Base-by-base conservation (phyloP, 2,329 filamentous ascomycete species). In the Berkeleyomyces rouxiae region DNA sequence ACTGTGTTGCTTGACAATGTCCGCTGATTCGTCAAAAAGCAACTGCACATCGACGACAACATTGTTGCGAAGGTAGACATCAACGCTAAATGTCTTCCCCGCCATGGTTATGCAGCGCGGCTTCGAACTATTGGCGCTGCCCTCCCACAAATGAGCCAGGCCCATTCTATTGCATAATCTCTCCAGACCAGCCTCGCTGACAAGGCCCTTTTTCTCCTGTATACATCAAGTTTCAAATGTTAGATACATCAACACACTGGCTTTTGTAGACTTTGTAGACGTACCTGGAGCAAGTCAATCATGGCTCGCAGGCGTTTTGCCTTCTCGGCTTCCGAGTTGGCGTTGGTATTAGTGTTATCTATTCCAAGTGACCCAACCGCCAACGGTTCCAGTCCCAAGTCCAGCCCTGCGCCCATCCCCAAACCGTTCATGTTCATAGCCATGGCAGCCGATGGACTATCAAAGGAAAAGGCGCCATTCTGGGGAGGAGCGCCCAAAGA, bases 131-230 rank as follows among this genome's bases (percentile, higher is more conserved):
- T 75, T 75, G 16, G 77, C 76, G 55, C 76, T 69, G 37, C 78
- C 76, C 67, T 86, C 82, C 74, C 81, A 83, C 10, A 85, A 72
- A 63, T 77, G 79, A 65, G 86, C 84, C 46, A 87, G 74, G n/a
- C 85, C 86, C 61, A 85, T 78, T 62, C 82, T 78, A 68, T 82
- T 80, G 7, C 83, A 85, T 39, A 92, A 74, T 61, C 86, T 79
- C 70, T 87, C 83, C n/a, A 93, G 76, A 2, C 86, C 86, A 39
- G 86, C 83, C 68, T 88, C 85, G 67, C 86, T 88, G 44, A 92
- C 83, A 47, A 84, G 75, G 3, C 86, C 86, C 66, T 82, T 81
- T 67, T 72, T 75, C 63, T 76, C 73, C 70, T 74, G 40, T 7
- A 59, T 10, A 11, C 23, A 37, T 44, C 47, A 31, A 43, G 5